A percentile compares a stretch with the other conserved stretches of the same genome.
Evolutionary conservation across 2,329 filamentous ascomycete genomes (phyloP).

Genomic region (Chaetomiaceae sp.): DNA sequence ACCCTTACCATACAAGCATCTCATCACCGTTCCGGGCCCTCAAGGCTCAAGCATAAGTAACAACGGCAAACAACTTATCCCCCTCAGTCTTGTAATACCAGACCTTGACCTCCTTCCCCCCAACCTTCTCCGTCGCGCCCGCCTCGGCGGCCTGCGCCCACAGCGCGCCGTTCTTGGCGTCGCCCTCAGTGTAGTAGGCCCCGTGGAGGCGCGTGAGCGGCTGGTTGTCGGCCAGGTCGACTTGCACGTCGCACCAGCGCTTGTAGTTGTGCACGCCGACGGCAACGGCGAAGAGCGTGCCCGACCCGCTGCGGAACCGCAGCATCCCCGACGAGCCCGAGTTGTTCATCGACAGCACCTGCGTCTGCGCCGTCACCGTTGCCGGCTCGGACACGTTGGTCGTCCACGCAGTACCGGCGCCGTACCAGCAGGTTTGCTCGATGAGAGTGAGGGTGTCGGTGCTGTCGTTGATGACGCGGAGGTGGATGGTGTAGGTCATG

Average conservation of each 20-base stretch:
- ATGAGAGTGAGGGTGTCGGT: not conserved
- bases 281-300: slow-evolving; percentile 1
- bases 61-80: not conserved
- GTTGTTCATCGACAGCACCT: not conserved
- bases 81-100: slow-evolving; percentile 4
- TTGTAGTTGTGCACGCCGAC: slow-evolving; percentile 15
- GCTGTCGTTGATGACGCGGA: slow-evolving; percentile 13
- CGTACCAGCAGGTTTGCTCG: slow-evolving; percentile 4
- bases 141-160: not conserved
- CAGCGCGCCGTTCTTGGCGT: not conserved
- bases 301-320: not conserved
- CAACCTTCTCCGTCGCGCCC: not conserved
- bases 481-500: slow-evolving; percentile 10
- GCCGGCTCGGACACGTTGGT: too few relatives aligned
- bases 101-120: not conserved
- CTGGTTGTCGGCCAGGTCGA: not conserved
- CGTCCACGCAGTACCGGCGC: too few relatives aligned
- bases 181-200: slow-evolving; percentile 1
- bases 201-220: not conserved
- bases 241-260: slow-evolving; percentile 11
- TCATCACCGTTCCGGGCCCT: too few relatives aligned
- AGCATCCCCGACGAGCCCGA: not conserved
- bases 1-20: too few relatives aligned
- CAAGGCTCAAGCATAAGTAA: slow-evolving; percentile 1
- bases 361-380: too few relatives aligned